Percentiles rank a stretch among this genome's conserved stretches.
These are phyloP conservation scores for Strobilomyces echinocephalus DNA, from an alignment of 768 basidiomycete species.

Conservation along the genomic window DNA sequence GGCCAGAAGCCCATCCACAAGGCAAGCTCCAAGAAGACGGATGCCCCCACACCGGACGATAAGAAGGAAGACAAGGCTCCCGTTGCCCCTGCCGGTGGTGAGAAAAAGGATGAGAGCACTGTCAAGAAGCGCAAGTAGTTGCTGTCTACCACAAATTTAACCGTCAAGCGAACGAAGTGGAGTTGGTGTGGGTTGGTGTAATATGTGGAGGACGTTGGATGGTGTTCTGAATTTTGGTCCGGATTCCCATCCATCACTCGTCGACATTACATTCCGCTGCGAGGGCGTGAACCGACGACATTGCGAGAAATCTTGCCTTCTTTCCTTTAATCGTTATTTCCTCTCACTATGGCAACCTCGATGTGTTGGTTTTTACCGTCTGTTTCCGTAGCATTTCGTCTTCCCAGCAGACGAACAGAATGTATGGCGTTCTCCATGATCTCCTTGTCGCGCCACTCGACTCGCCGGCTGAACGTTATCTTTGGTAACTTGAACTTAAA, in stretches of 20 bases:
- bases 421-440: slow-evolving; percentile 23
- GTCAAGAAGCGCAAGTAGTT: slow-evolving; percentile 73
- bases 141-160: slow-evolving; percentile 4
- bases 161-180: not conserved
- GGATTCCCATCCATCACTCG: slow-evolving; percentile 5
- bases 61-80: slow-evolving; percentile 63
- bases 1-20: slow-evolving; percentile 66
- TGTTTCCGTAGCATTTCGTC: slow-evolving; percentile 20
- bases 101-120: slow-evolving; percentile 63
- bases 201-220: slow-evolving; percentile 10
- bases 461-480: not conserved
- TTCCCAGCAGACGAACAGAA: slow-evolving; percentile 12
- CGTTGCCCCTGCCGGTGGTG: slow-evolving; percentile 67
- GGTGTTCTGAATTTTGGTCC: not conserved
- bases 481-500: not conserved
- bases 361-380: slow-evolving; percentile 6
- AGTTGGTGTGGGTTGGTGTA: slow-evolving; percentile 4
- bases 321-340: slow-evolving; percentile 7
- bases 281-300: slow-evolving; percentile 3
- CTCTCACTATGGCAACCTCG: not conserved
- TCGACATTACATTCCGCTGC: slow-evolving; percentile 8
- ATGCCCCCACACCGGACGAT: slow-evolving; percentile 57
- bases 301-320: not conserved
- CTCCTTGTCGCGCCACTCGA: slow-evolving; percentile 4
- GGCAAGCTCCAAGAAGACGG: slow-evolving; percentile 71